Evolutionary conservation across 805 yeast species (phyloP).

Genomic region (Candida andamanensis): DNA sequence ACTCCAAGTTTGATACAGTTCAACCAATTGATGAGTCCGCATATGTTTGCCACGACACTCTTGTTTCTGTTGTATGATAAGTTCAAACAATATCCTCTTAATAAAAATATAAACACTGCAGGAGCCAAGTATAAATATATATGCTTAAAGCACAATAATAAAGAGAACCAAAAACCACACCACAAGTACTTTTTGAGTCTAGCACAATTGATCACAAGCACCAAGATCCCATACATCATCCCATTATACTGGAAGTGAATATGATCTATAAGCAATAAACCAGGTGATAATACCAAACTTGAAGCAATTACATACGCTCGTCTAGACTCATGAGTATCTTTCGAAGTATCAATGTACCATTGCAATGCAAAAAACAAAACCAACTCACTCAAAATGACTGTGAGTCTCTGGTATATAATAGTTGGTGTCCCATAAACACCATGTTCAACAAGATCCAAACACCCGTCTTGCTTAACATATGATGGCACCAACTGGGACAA

Average conservation of each 20-base stretch:
- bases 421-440: constrained; percentile 79
- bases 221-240: constrained; percentile 78
- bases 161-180: constrained; percentile 68
- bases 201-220: constrained; percentile 70
- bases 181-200: constrained; percentile 49
- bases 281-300: constrained; percentile 83
- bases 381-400: constrained; percentile 76
- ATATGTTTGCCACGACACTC: constrained; percentile 19
- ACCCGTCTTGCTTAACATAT: constrained; percentile 64
- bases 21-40: constrained; percentile 46
- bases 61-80: constrained; percentile 21
- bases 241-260: constrained; percentile 98
- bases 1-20: constrained; percentile 58
- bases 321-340: constrained; percentile 32
- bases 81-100: constrained; percentile 68
- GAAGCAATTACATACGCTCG: constrained; percentile 72
- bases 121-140: constrained; percentile 92
- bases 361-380: constrained; percentile 67
- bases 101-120: constrained; percentile 75
- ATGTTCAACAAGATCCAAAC: constrained; percentile 59
- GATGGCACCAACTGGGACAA: constrained; percentile 68
- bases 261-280: constrained; percentile 85
- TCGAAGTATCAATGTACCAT: constrained; percentile 52
- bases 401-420: constrained; percentile 69
- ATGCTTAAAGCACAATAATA: constrained; percentile 87